Evolutionary conservation across 805 yeast species (phyloP), one percentile per base, ranked within the genome.

Genomic region (Candida palmyrensis): DNA sequence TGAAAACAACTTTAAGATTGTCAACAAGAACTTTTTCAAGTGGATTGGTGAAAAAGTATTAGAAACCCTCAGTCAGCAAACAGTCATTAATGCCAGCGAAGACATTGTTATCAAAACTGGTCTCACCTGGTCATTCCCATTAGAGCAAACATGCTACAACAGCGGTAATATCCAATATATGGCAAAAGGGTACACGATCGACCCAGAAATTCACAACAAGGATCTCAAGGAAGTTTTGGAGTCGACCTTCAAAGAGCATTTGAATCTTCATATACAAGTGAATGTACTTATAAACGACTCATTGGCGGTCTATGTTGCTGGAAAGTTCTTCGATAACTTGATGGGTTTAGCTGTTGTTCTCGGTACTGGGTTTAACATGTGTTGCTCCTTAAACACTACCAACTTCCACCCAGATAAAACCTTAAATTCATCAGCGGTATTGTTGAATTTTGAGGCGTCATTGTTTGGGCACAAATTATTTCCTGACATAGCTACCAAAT

Each of bases 301-400:
- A 1, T 66, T 77, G n/a, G 79, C 84, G 0, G 83, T 79, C 0
- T 73, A 68, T 47, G 57, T 79, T 8, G 70, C 84, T 0, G 79
- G 79, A 7, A 38, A 57, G 2, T 65, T 68, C 34, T 38, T 59
- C 36, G 64, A 61, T 37, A 43, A 49, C 13, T 42, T 46, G 38
- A 55, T 62, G 43, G 47, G 57, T 36, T 44, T 79, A 28, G 82
- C 83, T 0, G 42, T 81, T 42, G 82, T 81, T 3, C 52, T 80
- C 32, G 88, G 89, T 1, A 81, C 89, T 3, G 89, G 89, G 1
- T 53, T 75, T 33, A 81, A 81, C 44, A 51, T 75, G 22, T 75
- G 77, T 55, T 60, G 75, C 57, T 44, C 59, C 18, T 51, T 57
- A 20, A 43, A 43, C 6, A 40, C 50, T 7, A 30, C 39, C 2